Percentiles rank a stretch among this genome's conserved stretches.
These are phyloP conservation scores for Debaryomyces singareniensis DNA, from an alignment of 1,139 yeast species.

Conservation along the genomic window DNA sequence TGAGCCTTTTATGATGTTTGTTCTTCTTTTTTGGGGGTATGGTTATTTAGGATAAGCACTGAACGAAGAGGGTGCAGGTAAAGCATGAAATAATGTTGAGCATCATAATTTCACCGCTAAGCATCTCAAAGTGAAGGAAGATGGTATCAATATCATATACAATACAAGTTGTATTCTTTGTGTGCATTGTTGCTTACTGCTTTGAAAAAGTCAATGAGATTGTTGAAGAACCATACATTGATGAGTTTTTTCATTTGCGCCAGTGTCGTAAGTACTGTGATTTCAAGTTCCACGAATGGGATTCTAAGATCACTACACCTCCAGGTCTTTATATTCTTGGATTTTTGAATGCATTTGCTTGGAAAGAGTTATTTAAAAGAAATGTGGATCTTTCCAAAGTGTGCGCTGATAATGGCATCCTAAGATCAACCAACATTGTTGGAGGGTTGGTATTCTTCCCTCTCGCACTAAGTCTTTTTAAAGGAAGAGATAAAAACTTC, in stretches of 20 bases:
- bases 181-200: too few relatives aligned
- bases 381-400: slow-evolving; percentile 16
- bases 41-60: too few relatives aligned
- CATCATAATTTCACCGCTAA: too few relatives aligned
- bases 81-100: too few relatives aligned
- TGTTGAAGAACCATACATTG: slow-evolving; percentile 47
- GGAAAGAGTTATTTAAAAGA: slow-evolving; percentile 13
- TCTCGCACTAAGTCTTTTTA: slow-evolving; percentile 17
- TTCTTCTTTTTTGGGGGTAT: too few relatives aligned
- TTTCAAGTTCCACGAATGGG: slow-evolving; percentile 66
- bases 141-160: too few relatives aligned
- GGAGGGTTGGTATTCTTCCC: slow-evolving; percentile 61
- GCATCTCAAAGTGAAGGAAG: too few relatives aligned
- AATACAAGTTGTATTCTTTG: too few relatives aligned
- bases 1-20: too few relatives aligned
- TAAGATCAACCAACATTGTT: slow-evolving; percentile 54
- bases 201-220: slow-evolving; percentile 13
- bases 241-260: slow-evolving; percentile 79
- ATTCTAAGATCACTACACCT: slow-evolving; percentile 90
- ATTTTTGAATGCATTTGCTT: slow-evolving; percentile 32
- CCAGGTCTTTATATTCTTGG: slow-evolving; percentile 84
- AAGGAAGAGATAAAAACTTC: slow-evolving; percentile 28
- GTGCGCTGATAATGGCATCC: slow-evolving; percentile 32
- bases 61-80: too few relatives aligned
- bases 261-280: slow-evolving; percentile 67